Percentiles rank a stretch among this genome's conserved stretches.
These are phyloP conservation scores for Corymbia maculata DNA, from an alignment of 345 rosid genomes.

Conservation along the genomic window DNA sequence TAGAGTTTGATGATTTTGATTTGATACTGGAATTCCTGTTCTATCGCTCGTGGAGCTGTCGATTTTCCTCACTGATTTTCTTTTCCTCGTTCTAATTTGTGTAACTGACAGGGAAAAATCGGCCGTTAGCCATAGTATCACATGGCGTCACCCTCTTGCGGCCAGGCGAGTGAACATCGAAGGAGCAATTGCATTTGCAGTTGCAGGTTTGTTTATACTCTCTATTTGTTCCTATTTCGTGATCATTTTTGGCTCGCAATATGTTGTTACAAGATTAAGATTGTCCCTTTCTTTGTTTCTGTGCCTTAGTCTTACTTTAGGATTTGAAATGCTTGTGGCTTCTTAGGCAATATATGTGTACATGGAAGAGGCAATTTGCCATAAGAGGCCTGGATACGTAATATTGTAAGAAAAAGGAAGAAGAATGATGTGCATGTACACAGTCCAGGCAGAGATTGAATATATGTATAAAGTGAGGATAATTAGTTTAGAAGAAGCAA, in stretches of 20 bases:
- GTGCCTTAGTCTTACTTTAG: background rate
- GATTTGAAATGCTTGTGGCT: background rate
- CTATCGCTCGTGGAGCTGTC: background rate
- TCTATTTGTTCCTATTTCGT: background rate
- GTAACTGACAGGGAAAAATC: conserved; percentile 53
- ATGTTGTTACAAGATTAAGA: background rate
- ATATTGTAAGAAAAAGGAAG: background rate
- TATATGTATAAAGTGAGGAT: background rate
- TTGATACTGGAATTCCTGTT: background rate
- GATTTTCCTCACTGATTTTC: background rate
- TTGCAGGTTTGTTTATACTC: conserved; percentile 36
- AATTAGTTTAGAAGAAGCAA: background rate
- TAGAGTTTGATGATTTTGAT: background rate
- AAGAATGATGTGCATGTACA: background rate
- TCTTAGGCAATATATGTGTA: background rate
- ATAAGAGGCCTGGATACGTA: background rate
- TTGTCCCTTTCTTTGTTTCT: background rate
- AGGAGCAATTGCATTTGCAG: conserved; percentile 69
- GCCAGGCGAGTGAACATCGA: conserved; percentile 44
- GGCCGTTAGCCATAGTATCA: conserved; percentile 69
- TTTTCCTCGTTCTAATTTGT: background rate
- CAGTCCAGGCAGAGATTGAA: background rate
- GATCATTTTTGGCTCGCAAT: background rate
- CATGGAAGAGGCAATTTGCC: background rate
- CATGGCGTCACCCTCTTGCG: conserved; percentile 60